These are phyloP conservation scores for Didymella pomorum DNA, from an alignment of 2,329 filamentous ascomycete species.

Conservation along the genomic window DNA sequence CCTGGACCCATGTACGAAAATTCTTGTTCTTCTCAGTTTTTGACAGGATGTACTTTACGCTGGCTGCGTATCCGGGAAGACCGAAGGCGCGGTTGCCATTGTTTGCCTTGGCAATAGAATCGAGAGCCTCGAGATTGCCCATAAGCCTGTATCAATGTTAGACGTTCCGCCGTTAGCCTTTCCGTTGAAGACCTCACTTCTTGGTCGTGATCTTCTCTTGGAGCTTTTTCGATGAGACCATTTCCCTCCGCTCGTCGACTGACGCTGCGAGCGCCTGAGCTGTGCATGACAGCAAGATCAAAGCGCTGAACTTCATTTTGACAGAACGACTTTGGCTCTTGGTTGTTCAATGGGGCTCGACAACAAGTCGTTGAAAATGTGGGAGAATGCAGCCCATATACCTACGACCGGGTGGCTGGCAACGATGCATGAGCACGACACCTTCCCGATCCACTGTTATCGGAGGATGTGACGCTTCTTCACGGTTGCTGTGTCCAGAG, in stretches of 20 bases:
- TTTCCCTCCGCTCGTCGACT: slow-evolving; percentile 8
- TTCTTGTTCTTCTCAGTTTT: slow-evolving; percentile 55
- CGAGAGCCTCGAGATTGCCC: slow-evolving; percentile 62
- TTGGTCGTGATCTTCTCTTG: slow-evolving; percentile 53
- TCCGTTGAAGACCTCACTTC: slow-evolving; percentile 33
- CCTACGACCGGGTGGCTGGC: slow-evolving; percentile 16
- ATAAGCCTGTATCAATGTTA: slow-evolving; percentile 55
- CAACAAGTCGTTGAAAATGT: neutral
- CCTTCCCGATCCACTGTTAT: slow-evolving; percentile 35
- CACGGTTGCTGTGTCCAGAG: slow-evolving; percentile 37
- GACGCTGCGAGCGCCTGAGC: slow-evolving; percentile 34
- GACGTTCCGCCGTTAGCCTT: neutral
- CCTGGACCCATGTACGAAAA: slow-evolving; percentile 57
- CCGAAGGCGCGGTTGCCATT: slow-evolving; percentile 69
- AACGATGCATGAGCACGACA: slow-evolving; percentile 27
- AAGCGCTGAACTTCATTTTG: slow-evolving; percentile 41
- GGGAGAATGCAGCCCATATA: slow-evolving; percentile 28
- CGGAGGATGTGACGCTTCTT: slow-evolving; percentile 18
- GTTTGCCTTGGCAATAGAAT: slow-evolving; percentile 63
- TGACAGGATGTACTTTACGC: slow-evolving; percentile 64
- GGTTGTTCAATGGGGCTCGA: slow-evolving; percentile 1
- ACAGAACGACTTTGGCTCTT: neutral
- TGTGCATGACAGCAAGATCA: slow-evolving; percentile 35
- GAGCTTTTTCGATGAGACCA: slow-evolving; percentile 51
- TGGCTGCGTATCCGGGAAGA: slow-evolving; percentile 66